Percentiles rank a stretch among this genome's conserved stretches.
Evolutionary conservation across 345 rosid genomes (phyloP).

Genomic region (Aquilaria sinensis): DNA sequence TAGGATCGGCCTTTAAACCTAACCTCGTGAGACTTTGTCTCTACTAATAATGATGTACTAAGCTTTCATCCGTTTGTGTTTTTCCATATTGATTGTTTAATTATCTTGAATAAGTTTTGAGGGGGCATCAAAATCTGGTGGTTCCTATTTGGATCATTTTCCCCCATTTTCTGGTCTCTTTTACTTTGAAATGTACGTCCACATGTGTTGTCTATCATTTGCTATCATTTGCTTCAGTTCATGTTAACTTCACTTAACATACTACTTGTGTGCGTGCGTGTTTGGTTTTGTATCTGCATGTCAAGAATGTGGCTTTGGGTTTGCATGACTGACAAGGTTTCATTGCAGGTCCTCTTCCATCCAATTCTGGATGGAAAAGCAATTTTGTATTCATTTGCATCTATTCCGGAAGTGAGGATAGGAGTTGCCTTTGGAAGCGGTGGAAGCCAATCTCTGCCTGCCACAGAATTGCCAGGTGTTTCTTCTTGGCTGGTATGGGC

Average conservation of each 20-base stretch:
- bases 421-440: conserved; percentile 95
- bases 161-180: too few species aligned
- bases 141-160: too few species aligned
- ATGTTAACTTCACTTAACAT: too few species aligned
- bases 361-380: conserved; percentile 79
- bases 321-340: conserved; percentile 3
- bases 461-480: conserved; percentile 85
- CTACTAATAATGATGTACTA: too few species aligned
- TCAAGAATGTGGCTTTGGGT: background rate
- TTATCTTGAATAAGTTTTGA: too few species aligned
- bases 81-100: background rate
- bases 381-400: conserved; percentile 64
- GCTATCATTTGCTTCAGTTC: too few species aligned
- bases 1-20: too few species aligned
- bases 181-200: too few species aligned
- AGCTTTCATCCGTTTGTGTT: too few species aligned
- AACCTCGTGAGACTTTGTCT: too few species aligned
- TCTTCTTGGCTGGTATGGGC: conserved; percentile 77
- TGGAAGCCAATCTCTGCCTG: conserved; percentile 83
- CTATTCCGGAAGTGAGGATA: conserved; percentile 69
- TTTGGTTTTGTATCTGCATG: background rate
- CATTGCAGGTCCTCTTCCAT: conserved; percentile 60
- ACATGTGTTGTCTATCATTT: too few species aligned
- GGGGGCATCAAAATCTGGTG: too few species aligned
- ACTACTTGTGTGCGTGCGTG: background rate